Conservation (phyloP, 768 basidiomycete species). For the Glaciozyma martinii region DNA sequence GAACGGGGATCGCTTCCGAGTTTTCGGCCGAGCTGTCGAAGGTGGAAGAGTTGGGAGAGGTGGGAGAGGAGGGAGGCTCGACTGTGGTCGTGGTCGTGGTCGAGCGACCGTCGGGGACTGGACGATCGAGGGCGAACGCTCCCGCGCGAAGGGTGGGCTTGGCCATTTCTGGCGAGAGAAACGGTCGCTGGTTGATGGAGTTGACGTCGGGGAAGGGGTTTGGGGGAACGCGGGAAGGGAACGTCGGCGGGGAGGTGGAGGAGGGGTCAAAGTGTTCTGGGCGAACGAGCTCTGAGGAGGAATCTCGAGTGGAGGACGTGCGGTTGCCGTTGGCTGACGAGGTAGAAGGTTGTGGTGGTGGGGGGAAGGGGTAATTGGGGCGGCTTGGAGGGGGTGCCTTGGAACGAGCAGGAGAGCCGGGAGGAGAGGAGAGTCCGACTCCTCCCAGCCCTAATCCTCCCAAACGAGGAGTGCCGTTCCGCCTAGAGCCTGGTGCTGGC, state of each 20-base stretch:
- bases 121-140: constrained; percentile 19
- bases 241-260: background rate
- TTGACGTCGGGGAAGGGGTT: background rate
- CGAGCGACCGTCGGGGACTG: background rate
- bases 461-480: constrained; percentile 16
- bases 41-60: background rate
- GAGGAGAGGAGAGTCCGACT: background rate
- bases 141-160: constrained; percentile 1
- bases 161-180: constrained; percentile 23
- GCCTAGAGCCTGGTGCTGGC: background rate
- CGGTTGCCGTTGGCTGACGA: background rate
- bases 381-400: background rate
- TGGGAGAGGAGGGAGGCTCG: background rate
- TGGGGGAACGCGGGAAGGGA: background rate
- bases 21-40: background rate
- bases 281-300: too few relatives aligned
- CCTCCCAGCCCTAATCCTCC: constrained; percentile 21
- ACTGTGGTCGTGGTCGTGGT: background rate
- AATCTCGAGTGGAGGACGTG: background rate
- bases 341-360: background rate
- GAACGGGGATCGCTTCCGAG: background rate
- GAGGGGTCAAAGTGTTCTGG: too few relatives aligned
- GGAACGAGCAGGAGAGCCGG: background rate
- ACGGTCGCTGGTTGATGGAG: background rate
- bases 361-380: background rate